A percentile compares a stretch with the other conserved stretches of the same genome.
phyloP scores from a whole-genome alignment of 306 rosid species.

The Dalbergia oliveri region DNA sequence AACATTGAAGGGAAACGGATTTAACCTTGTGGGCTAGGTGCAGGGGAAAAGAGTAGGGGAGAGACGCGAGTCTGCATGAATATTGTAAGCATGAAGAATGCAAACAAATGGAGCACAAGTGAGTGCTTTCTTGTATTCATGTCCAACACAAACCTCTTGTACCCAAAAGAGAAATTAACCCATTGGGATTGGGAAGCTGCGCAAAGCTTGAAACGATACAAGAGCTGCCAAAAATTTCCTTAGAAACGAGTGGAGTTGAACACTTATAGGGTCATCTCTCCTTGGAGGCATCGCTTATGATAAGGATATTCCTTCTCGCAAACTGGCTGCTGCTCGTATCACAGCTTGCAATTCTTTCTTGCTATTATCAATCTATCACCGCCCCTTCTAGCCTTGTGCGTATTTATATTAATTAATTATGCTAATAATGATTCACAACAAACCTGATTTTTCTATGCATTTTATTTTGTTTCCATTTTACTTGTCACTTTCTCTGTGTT shows the following conservation, averaged over 20 bases:
- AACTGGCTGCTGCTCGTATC: neutral
- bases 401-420: no score
- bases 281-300: constrained; percentile 30
- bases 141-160: neutral
- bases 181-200: constrained; percentile 36
- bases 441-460: no score
- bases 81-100: constrained; percentile 13
- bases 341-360: constrained; percentile 29
- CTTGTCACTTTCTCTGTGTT: neutral
- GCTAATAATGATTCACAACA: no score
- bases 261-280: constrained; percentile 44
- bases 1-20: neutral
- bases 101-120: neutral
- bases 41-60: constrained; percentile 4
- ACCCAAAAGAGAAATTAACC: neutral
- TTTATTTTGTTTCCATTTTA: neutral
- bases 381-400: neutral
- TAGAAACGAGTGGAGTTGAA: neutral
- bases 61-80: neutral
- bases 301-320: constrained; percentile 45
- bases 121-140: constrained; percentile 33
- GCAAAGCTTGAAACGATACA: neutral
- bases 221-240: constrained; percentile 45
- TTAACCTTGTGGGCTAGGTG: constrained; percentile 43
- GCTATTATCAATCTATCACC: constrained; percentile 19